Base-by-base conservation (phyloP, 805 yeast genomes). In the Vanderwaltozyma verrucispora region DNA sequence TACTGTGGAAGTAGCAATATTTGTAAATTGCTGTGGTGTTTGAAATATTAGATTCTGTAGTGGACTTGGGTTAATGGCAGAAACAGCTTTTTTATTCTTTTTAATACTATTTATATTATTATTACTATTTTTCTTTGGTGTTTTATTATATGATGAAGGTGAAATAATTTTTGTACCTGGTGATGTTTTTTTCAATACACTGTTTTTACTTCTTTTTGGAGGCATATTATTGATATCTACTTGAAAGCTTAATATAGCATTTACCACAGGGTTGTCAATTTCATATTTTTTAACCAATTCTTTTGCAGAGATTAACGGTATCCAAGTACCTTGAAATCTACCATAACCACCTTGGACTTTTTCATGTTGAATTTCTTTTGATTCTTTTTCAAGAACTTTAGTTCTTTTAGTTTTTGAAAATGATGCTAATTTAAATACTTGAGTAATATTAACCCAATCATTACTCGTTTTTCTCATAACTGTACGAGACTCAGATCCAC, bases 371-470 rank as follows among this genome's bases (percentile, higher is more conserved):
- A 79, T 77, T 34, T 65, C 68, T 51, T 77, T 86, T 17, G 82
- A 82, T 46, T 83, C 89, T 47, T 71, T 75, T 51, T 82, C 92
- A 43, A 83, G 61, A 27, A 83, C 72, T 51, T 80, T 74, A 2
- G 92, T 82, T 56, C 94, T 63, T 51, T 79, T 80, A 1, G 88
- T 82, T 59, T 83, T 83, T 30, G 85, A 82, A 50, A 77, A 79
- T 42, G 79, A 75, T 26, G 87, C 87, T 41, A 82, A 75, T 54
- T 83, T 82, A 48, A 83, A 65, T 29, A 82, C 78, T 54, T 83
- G 94, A 0, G 94, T 83, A 18, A 87, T 85, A 53, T 83, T 83
- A 37, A 92, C 86, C 97, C 97, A 92, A 48, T 88, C 83, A 57
- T 92, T 97, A 34, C 72, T 68, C 43, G 84, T 77, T 42, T 97